A percentile compares a stretch with the other conserved stretches of the same genome.
Conservation (phyloP, 2,329 filamentous ascomycete species). For the Lecanicillium sp. region DNA sequence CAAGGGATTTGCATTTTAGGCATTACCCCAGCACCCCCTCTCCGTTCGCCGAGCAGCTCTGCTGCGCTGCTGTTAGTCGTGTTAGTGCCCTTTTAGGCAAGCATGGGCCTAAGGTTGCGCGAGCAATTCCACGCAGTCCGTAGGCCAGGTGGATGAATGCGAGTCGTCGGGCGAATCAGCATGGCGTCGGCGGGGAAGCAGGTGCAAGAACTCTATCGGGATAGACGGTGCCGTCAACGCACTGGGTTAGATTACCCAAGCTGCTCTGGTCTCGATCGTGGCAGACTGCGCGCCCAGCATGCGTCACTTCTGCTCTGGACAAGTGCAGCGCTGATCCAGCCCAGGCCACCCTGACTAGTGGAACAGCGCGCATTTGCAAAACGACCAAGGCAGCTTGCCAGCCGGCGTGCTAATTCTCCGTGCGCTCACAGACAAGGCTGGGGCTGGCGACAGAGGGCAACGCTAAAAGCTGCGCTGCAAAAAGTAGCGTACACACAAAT, state of each 20-base stretch:
- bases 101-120: slow-evolving; percentile 4
- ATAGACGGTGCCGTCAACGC: slow-evolving; percentile 2
- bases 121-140: no score
- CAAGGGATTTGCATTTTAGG: slow-evolving; percentile 4
- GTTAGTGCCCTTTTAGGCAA: slow-evolving; percentile 12
- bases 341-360: slow-evolving; percentile 1
- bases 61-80: slow-evolving; percentile 5
- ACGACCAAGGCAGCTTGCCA: background rate
- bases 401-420: background rate
- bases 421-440: slow-evolving; percentile 2
- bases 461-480: no score
- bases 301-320: slow-evolving; percentile 1
- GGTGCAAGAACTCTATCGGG: slow-evolving; percentile 10
- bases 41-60: background rate
- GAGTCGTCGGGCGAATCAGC: slow-evolving; percentile 3
- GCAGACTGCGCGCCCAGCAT: background rate
- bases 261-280: slow-evolving; percentile 5
- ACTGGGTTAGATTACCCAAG: background rate
- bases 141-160: background rate
- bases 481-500: no score
- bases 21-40: background rate
- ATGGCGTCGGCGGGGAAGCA: background rate
- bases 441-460: background rate
- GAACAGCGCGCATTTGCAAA: slow-evolving; percentile 4
- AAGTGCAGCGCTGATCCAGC: slow-evolving; percentile 8